phyloP scores from a whole-genome alignment of 1,139 yeast species.

The Yamadazyma pseudoaaseri region DNA sequence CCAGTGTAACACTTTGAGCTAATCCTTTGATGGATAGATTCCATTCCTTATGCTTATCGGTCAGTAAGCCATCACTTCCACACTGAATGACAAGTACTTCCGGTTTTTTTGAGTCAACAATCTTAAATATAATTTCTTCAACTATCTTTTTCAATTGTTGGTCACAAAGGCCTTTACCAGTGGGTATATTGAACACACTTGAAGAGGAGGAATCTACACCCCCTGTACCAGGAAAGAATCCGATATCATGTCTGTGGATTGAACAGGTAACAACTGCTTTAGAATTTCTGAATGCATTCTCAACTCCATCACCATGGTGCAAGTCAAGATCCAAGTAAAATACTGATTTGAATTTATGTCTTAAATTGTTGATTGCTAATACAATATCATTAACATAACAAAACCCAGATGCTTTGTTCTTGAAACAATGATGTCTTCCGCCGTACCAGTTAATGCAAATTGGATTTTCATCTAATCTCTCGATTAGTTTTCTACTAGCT shows the following conservation, averaged over 20 bases:
- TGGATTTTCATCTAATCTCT: slow-evolving; percentile 12
- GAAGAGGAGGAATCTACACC: slow-evolving; percentile 21
- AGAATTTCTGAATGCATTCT: slow-evolving; percentile 58
- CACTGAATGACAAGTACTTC: slow-evolving; percentile 61
- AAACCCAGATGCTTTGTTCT: slow-evolving; percentile 62
- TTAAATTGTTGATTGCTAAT: slow-evolving; percentile 46
- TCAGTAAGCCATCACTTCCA: slow-evolving; percentile 68
- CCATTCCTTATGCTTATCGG: slow-evolving; percentile 66
- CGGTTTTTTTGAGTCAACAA: slow-evolving; percentile 39
- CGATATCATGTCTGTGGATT: slow-evolving; percentile 60
- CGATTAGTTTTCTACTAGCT: slow-evolving; percentile 38
- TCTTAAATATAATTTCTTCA: slow-evolving; percentile 43
- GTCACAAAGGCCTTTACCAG: slow-evolving; percentile 57
- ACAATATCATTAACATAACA: slow-evolving; percentile 73
- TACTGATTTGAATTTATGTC: slow-evolving; percentile 47
- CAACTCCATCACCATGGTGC: slow-evolving; percentile 84
- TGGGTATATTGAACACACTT: slow-evolving; percentile 55
- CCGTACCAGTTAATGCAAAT: slow-evolving; percentile 75
- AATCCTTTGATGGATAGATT: slow-evolving; percentile 58
- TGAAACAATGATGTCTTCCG: slow-evolving; percentile 71
- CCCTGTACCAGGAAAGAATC: slow-evolving; percentile 79
- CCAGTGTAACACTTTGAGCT: slow-evolving; percentile 29
- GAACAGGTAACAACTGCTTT: slow-evolving; percentile 61
- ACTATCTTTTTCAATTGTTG: slow-evolving; percentile 34
- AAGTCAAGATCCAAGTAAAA: slow-evolving; percentile 71